phyloP scores from a whole-genome alignment of 176 grass and related monocot species.

The Oryza nivara region DNA sequence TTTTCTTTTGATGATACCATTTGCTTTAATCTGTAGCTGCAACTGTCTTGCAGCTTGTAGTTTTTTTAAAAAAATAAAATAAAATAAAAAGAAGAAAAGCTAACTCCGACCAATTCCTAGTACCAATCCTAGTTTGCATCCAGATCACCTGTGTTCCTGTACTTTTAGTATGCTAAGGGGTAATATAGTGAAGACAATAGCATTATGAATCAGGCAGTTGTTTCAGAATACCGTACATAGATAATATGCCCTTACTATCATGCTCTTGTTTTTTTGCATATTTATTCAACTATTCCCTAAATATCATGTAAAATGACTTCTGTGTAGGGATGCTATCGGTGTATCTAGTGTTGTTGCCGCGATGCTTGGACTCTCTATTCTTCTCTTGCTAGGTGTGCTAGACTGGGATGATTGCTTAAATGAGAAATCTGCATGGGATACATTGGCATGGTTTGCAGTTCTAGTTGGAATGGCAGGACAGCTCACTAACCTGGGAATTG shows the following conservation, averaged over 20 bases:
- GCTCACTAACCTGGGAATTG: conserved; percentile 78
- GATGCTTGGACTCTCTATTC: conserved; percentile 89
- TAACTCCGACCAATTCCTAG: not conserved
- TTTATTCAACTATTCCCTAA: not conserved
- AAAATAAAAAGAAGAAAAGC: not conserved
- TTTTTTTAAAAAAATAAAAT: too few relatives aligned
- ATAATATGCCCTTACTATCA: not conserved
- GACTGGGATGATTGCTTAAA: conserved; percentile 89
- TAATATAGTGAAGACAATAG: conserved; percentile 19
- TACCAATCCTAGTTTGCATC: not conserved
- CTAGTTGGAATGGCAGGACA: conserved; percentile 88
- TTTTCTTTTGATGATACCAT: not conserved
- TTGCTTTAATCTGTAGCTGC: not conserved
- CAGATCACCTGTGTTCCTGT: not conserved
- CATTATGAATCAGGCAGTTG: not conserved
- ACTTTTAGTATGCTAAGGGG: not conserved
- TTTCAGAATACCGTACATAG: conserved; percentile 16
- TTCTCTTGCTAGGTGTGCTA: conserved; percentile 82
- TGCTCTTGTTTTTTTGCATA: not conserved
- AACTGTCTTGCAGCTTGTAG: not conserved
- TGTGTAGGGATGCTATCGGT: conserved; percentile 63
- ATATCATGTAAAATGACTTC: conserved; percentile 10
- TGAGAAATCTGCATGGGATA: conserved; percentile 95
- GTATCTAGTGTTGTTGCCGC: conserved; percentile 83
- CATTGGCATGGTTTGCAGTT: conserved; percentile 80